Conservation (phyloP, 2,329 filamentous ascomycete genomes). For the Diaporthe capsici region DNA sequence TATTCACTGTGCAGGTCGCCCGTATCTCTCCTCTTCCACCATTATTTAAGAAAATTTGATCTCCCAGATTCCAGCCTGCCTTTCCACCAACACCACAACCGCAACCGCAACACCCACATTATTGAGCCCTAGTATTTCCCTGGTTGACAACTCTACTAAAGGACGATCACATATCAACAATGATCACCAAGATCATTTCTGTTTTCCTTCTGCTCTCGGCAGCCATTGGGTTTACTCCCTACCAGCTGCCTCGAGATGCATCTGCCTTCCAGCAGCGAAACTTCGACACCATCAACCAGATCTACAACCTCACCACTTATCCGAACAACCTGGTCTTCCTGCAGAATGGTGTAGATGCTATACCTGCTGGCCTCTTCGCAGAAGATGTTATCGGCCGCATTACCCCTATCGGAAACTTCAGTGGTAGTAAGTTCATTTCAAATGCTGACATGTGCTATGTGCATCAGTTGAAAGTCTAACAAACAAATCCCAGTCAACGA, state of each 20-base stretch:
- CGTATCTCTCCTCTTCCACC: neutral
- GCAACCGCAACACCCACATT: neutral
- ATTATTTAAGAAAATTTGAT: neutral
- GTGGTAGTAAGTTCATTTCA: conserved; percentile 41
- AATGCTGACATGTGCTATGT: no score
- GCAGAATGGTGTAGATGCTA: conserved; percentile 49
- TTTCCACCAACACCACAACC: neutral
- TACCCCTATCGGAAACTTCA: conserved; percentile 58
- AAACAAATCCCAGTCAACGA: conserved; percentile 51
- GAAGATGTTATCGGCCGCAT: conserved; percentile 55
- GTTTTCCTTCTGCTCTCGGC: conserved; percentile 4
- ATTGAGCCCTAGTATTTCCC: neutral
- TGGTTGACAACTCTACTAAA: neutral
- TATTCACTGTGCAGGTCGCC: neutral
- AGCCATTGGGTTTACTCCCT: neutral
- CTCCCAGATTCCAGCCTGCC: neutral
- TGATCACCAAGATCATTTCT: neutral
- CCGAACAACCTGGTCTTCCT: conserved; percentile 56
- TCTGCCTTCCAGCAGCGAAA: conserved; percentile 48
- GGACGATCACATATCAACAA: neutral
- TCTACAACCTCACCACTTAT: conserved; percentile 58
- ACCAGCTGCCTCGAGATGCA: neutral
- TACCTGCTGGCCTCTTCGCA: conserved; percentile 56
- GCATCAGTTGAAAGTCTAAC: neutral
- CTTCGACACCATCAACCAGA: conserved; percentile 53